Conservation (phyloP, 371 early-diverging fungal genomes). For the Fennellomyces sp. region DNA sequence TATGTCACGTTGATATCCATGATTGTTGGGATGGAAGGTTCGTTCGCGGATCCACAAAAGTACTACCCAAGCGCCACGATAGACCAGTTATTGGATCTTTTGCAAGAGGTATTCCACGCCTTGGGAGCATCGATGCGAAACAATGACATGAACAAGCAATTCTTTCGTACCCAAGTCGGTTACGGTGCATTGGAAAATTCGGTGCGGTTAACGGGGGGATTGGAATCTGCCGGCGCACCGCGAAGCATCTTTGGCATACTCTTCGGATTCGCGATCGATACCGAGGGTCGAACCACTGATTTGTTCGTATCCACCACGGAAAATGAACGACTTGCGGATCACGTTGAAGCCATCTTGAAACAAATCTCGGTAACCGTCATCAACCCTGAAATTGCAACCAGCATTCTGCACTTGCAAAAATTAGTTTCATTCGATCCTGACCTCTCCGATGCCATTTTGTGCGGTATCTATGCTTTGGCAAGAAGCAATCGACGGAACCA, state of each 20-base stretch:
- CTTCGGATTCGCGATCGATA: conserved; percentile 63
- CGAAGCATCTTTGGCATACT: conserved; percentile 60
- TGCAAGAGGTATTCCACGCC: conserved; percentile 56
- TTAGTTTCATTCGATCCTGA: conserved; percentile 33
- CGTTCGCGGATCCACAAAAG: conserved; percentile 27
- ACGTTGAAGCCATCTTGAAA: conserved; percentile 33
- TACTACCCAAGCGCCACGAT: not conserved
- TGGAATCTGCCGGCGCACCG: conserved; percentile 39
- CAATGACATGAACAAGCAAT: conserved; percentile 54
- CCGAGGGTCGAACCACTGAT: conserved; percentile 39
- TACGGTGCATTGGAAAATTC: conserved; percentile 65
- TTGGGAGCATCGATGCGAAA: conserved; percentile 64
- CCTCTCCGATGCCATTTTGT: conserved; percentile 47
- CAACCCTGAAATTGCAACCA: conserved; percentile 62
- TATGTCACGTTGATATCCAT: conserved; percentile 68
- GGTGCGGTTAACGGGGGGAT: conserved; percentile 59
- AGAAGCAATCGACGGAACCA: conserved; percentile 67
- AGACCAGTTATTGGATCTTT: conserved; percentile 7
- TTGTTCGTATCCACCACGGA: conserved; percentile 43
- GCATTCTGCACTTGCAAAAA: conserved; percentile 56
- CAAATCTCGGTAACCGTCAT: conserved; percentile 30
- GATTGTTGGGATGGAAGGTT: conserved; percentile 63
- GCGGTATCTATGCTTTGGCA: conserved; percentile 51
- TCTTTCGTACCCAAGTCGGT: conserved; percentile 59
- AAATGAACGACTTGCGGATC: not conserved